Base-by-base conservation (phyloP, 139 green algal species). In the Chlamydomonas urium region DNA sequence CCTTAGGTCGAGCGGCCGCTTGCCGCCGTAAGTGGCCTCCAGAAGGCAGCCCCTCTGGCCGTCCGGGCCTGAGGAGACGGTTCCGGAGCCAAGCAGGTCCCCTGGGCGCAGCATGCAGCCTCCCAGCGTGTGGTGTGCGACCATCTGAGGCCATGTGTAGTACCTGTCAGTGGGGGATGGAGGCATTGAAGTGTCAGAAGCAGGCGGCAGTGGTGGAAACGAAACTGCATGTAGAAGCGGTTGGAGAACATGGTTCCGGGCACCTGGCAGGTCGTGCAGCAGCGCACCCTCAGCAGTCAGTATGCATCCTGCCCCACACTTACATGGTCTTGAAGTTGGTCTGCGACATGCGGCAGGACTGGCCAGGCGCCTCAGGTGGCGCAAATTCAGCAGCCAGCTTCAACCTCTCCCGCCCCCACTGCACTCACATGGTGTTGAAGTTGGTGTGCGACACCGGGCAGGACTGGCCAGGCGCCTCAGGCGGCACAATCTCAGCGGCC, bases 71-170 rank as follows among this genome's bases (percentile, higher is more conserved):
- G 84, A 81, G n/a, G 81, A 93, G 56, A 97, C 84, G n/a, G 94
- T 98, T 14, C 94, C 94, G 0, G 85, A 93, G 4, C 81, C 93
- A 2, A 97, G 74, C 72, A 98, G 62, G 63, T 97, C 92, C 1
- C 91, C 91, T 0, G 94, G 83, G 3, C 81, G 68, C 60, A 98
- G 77, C 66, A 89, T 92, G 87, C 93, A 98, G 50, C 94, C 94
- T 3, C 81, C 84, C 0, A 74, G 66, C 2, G 90, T 98, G 86
- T 98, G 94, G 77, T 98, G 94, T 1, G 94, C 90, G 0, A 97
- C 53, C 92, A 97, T 96, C 86, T 98, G 94, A 4, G 79, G 62
- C 47, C 91, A 84, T 2, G 89, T 96, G 90, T 89, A 98, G 77
- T 94, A 97, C 45, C 86, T 93, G 80, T 3, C 21, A 34, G 26